A percentile compares a stretch with the other conserved stretches of the same genome.
Evolutionary conservation across 768 basidiomycete species (phyloP).

Genomic region (Asterophora parasitica): DNA sequence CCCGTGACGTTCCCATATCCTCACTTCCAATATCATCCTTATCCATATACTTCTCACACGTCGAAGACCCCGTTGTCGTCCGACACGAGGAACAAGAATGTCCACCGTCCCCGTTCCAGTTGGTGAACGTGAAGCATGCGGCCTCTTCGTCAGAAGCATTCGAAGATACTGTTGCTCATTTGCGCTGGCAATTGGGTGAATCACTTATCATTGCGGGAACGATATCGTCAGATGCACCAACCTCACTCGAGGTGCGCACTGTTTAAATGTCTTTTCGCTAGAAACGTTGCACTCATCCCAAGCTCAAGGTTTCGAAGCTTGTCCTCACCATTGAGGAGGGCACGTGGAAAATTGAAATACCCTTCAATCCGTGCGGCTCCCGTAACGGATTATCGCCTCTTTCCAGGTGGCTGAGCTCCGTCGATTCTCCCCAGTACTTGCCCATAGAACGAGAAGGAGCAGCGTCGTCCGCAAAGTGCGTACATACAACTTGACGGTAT

Average conservation of each 20-base stretch:
- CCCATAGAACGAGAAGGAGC: constrained; percentile 43
- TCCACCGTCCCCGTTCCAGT: constrained; percentile 25
- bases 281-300: constrained; percentile 8
- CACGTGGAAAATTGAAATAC: constrained; percentile 64
- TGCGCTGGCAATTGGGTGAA: constrained; percentile 57
- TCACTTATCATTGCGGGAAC: constrained; percentile 59
- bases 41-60: constrained; percentile 51
- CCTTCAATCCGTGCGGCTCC: constrained; percentile 38
- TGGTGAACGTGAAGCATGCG: constrained; percentile 45
- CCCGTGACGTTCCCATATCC: constrained; percentile 42
- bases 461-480: constrained; percentile 45
- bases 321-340: constrained; percentile 52
- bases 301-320: constrained; percentile 41
- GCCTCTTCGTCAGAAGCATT: constrained; percentile 15
- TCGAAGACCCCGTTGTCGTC: constrained; percentile 45
- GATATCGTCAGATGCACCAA: constrained; percentile 45
- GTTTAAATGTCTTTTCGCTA: neutral
- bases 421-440: constrained; percentile 50
- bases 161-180: constrained; percentile 29
- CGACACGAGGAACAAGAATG: constrained; percentile 31
- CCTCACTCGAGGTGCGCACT: constrained; percentile 47
- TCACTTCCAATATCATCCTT: constrained; percentile 60
- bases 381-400: constrained; percentile 30
- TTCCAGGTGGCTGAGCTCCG: constrained; percentile 53
- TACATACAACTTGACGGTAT: constrained; percentile 9